A percentile compares a stretch with the other conserved stretches of the same genome.
Evolutionary conservation across 2,329 filamentous ascomycete genomes (phyloP).

Genomic region (Colletotrichum liriopes): DNA sequence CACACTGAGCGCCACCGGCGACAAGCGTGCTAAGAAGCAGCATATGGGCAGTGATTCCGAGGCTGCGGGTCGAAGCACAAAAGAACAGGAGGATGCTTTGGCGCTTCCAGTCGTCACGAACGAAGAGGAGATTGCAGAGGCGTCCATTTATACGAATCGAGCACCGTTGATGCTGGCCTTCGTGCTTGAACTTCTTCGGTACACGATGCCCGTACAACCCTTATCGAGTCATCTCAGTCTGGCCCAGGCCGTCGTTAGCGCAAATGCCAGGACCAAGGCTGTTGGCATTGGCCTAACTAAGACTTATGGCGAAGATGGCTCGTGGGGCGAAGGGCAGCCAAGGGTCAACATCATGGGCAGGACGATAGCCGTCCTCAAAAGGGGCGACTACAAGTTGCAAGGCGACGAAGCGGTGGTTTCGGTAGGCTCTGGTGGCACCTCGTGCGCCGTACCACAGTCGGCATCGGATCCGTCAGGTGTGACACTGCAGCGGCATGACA

Average conservation of each 20-base stretch:
- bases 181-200: slow-evolving; percentile 79
- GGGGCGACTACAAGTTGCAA: slow-evolving; percentile 80
- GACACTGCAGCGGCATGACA: slow-evolving; percentile 42
- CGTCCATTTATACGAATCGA: slow-evolving; percentile 80
- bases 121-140: slow-evolving; percentile 72
- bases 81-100: slow-evolving; percentile 75
- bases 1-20: slow-evolving; percentile 44
- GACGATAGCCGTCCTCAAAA: slow-evolving; percentile 81
- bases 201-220: slow-evolving; percentile 90
- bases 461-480: slow-evolving; percentile 35
- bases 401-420: slow-evolving; percentile 51
- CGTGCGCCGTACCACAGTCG: slow-evolving; percentile 17
- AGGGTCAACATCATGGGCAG: slow-evolving; percentile 80
- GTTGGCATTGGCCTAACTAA: slow-evolving; percentile 79
- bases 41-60: slow-evolving; percentile 39
- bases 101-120: slow-evolving; percentile 70
- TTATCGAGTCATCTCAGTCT: slow-evolving; percentile 87
- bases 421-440: slow-evolving; percentile 42
- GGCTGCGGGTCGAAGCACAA: slow-evolving; percentile 45
- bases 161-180: slow-evolving; percentile 89
- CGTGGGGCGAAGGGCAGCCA: slow-evolving; percentile 83
- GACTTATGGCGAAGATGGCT: slow-evolving; percentile 77
- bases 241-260: slow-evolving; percentile 86
- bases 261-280: slow-evolving; percentile 84
- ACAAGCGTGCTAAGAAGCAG: slow-evolving; percentile 22